Percentiles rank a stretch among this genome's conserved stretches.
These are phyloP conservation scores for Quercus alba DNA, from an alignment of 306 rosid genomes.

Conservation along the genomic window DNA sequence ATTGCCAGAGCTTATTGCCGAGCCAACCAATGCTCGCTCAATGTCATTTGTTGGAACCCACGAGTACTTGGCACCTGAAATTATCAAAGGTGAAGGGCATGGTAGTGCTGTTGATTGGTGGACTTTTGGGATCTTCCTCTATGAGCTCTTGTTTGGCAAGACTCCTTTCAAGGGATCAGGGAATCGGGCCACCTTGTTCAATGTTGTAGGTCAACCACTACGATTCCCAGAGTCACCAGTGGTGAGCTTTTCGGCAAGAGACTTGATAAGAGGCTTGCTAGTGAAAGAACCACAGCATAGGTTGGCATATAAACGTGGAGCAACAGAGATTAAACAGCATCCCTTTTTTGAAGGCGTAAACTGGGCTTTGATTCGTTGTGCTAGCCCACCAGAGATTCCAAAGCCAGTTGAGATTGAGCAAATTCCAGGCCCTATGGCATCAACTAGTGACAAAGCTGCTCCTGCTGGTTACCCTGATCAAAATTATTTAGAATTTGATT, in stretches of 20 bases:
- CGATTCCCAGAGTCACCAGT: conserved; percentile 44
- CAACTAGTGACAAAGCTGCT: conserved; percentile 26
- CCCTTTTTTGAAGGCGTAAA: conserved; percentile 55
- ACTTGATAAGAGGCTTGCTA: conserved; percentile 43
- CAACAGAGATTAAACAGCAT: conserved; percentile 53
- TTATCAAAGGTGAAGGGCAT: conserved; percentile 58
- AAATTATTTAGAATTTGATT: conserved; percentile 53
- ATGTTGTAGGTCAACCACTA: conserved; percentile 54
- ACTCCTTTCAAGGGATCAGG: conserved; percentile 63
- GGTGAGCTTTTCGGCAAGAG: conserved; percentile 47
- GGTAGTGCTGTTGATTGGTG: conserved; percentile 66
- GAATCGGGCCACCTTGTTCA: conserved; percentile 47
- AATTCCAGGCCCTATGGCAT: conserved; percentile 29
- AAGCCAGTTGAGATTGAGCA: conserved; percentile 42
- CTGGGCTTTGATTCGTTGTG: conserved; percentile 57
- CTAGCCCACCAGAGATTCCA: conserved; percentile 56
- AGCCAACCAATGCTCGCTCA: conserved; percentile 61
- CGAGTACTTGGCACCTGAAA: conserved; percentile 57
- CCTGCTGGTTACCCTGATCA: conserved; percentile 33
- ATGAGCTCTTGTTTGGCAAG: conserved; percentile 56
- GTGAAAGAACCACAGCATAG: conserved; percentile 54
- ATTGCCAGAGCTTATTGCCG: conserved; percentile 51
- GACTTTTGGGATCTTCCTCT: conserved; percentile 57
- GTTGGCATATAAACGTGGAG: conserved; percentile 53
- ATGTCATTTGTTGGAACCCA: conserved; percentile 63